These are phyloP conservation scores for Cercophora samala DNA, from an alignment of 495 filamentous ascomycete species.

Conservation along the genomic window DNA sequence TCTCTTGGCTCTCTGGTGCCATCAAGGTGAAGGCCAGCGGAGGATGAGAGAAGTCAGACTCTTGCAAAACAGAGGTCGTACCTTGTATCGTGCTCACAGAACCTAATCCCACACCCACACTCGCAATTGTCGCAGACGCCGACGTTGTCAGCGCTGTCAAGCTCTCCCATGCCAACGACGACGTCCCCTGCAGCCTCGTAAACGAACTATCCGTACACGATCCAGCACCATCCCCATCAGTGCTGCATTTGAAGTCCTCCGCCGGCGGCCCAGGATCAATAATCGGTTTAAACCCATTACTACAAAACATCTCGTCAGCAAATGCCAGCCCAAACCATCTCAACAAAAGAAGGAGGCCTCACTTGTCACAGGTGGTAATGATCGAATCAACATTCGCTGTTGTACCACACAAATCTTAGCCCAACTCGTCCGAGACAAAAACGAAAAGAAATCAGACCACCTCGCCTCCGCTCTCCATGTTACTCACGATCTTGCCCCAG, in stretches of 20 bases:
- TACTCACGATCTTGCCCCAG: slow-evolving; percentile 46
- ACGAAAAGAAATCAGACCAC: slow-evolving; percentile 7
- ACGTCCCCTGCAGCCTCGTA: background rate
- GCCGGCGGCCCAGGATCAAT: slow-evolving; percentile 41
- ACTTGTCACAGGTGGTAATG: slow-evolving; percentile 50
- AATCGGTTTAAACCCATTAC: slow-evolving; percentile 33
- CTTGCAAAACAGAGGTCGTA: background rate
- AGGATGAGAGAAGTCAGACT: background rate
- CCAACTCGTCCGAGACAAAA: slow-evolving; percentile 13
- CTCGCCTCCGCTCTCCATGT: background rate
- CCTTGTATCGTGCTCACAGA: background rate
- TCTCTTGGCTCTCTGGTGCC: background rate
- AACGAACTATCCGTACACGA: background rate
- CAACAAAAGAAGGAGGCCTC: slow-evolving; percentile 23
- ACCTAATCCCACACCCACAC: background rate
- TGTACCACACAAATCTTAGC: slow-evolving; percentile 25
- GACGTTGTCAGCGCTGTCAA: background rate
- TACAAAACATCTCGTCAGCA: slow-evolving; percentile 2
- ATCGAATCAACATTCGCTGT: slow-evolving; percentile 45
- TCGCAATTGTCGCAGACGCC: background rate
- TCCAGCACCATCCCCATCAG: background rate
- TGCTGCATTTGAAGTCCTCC: slow-evolving; percentile 24
- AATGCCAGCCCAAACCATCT: background rate
- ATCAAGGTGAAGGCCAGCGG: background rate
- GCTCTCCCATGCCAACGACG: background rate